A percentile compares a stretch with the other conserved stretches of the same genome.
phyloP scores from a whole-genome alignment of 805 yeast species.

The Schwanniomyces vanrijiae region DNA sequence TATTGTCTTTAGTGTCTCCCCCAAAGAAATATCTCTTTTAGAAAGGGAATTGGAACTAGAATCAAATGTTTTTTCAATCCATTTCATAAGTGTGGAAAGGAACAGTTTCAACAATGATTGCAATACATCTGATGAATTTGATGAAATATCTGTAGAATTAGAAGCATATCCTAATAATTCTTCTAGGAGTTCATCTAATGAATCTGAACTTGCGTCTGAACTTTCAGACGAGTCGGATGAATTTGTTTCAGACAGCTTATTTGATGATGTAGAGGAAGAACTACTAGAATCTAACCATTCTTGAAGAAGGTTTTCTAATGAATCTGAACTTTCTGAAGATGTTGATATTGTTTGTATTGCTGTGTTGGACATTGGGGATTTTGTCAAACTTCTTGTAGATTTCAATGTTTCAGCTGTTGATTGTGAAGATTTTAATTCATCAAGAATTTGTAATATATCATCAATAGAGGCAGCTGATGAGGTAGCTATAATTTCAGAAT shows the following conservation, averaged over 20 bases:
- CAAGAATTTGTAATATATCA: not conserved
- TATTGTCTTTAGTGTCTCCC: not conserved
- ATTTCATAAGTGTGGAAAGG: not conserved
- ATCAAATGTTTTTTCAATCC: not conserved
- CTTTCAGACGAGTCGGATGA: not conserved
- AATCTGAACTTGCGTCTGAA: not conserved
- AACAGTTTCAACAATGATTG: not conserved
- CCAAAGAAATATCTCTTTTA: not conserved
- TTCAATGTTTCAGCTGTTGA: not conserved
- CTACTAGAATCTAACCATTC: not conserved
- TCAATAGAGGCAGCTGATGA: not conserved
- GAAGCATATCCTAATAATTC: not conserved
- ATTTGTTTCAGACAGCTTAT: not conserved
- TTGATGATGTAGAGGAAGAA: not conserved
- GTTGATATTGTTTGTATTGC: not conserved
- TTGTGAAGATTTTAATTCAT: not conserved
- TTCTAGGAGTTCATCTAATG: conserved; percentile 6
- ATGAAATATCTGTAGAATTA: not conserved
- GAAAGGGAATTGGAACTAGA: not conserved
- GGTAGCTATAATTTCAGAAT: not conserved
- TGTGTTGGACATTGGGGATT: not conserved
- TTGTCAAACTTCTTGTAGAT: not conserved
- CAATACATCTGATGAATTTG: not conserved
- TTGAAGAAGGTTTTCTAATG: conserved; percentile 5
- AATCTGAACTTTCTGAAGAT: not conserved